Evolutionary conservation across 345 rosid genomes (phyloP).

Genomic region (Nasturtium officinale): DNA sequence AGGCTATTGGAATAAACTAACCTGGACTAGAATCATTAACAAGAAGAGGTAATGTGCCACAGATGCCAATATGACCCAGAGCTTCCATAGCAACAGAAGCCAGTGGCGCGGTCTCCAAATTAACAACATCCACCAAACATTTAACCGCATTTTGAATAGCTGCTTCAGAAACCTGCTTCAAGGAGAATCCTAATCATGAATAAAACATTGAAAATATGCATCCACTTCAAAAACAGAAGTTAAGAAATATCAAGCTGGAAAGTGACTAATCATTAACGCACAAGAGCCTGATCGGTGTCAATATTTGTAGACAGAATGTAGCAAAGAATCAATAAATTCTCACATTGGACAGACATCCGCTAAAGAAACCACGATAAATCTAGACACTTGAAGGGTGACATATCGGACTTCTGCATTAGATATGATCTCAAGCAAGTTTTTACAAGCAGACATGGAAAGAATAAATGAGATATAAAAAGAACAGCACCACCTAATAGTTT

Average conservation of each 20-base stretch:
- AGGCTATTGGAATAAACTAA: constrained; percentile 41
- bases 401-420: constrained; percentile 13
- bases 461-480: constrained; percentile 9
- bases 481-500: constrained; percentile 6
- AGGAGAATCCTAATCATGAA: constrained; percentile 15
- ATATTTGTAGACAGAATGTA: constrained; percentile 6
- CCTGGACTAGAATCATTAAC: constrained; percentile 62
- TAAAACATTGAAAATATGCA: constrained; percentile 7
- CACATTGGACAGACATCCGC: constrained; percentile 9
- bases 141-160: constrained; percentile 63
- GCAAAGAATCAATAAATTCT: constrained; percentile 11
- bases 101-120: constrained; percentile 66
- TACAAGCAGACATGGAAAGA: constrained; percentile 1
- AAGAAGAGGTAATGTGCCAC: constrained; percentile 67
- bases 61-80: constrained; percentile 87
- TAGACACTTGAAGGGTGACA: constrained; percentile 10
- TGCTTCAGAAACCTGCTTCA: constrained; percentile 64
- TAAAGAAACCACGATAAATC: constrained; percentile 10
- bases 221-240: constrained; percentile 7
- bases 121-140: constrained; percentile 69
- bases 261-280: constrained; percentile 1
- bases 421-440: constrained; percentile 11
- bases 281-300: constrained; percentile 18
- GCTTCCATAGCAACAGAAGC: constrained; percentile 97
- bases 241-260: background rate